A percentile compares a stretch with the other conserved stretches of the same genome.
These are phyloP conservation scores for Candida chilensis DNA, from an alignment of 805 yeast species.

Conservation along the genomic window DNA sequence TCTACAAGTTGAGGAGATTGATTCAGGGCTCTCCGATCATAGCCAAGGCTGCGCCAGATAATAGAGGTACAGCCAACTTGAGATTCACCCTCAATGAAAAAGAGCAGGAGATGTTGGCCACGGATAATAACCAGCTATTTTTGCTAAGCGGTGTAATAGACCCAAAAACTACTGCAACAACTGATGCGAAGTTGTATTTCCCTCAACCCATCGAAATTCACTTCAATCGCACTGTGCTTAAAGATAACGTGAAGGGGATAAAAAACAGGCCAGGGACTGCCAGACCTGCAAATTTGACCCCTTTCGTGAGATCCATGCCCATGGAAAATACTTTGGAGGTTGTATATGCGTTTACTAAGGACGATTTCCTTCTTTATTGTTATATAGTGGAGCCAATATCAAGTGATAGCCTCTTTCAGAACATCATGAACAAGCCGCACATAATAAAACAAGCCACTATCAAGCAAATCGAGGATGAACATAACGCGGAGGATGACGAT, in stretches of 20 bases:
- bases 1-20: conserved; percentile 38
- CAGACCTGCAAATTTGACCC: conserved; percentile 72
- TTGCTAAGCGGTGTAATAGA: conserved; percentile 43
- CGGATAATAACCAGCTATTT: conserved; percentile 27
- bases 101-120: conserved; percentile 28
- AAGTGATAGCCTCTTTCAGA: conserved; percentile 11
- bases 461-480: conserved; percentile 31
- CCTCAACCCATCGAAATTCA: conserved; percentile 67
- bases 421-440: conserved; percentile 29
- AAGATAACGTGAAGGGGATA: conserved; percentile 60
- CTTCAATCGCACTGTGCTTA: conserved; percentile 42
- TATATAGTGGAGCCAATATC: conserved; percentile 43
- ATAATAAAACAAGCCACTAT: conserved; percentile 44
- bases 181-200: conserved; percentile 39
- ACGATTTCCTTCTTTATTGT: conserved; percentile 40
- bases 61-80: conserved; percentile 34
- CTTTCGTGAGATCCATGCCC: conserved; percentile 20
- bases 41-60: conserved; percentile 25
- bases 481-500: conserved; percentile 57
- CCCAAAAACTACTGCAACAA: conserved; percentile 9
- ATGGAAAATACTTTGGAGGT: conserved; percentile 35
- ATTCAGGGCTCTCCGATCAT: conserved; percentile 40
- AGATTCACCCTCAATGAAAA: conserved; percentile 30
- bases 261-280: conserved; percentile 74
- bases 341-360: conserved; percentile 48